Conservation (phyloP, 2,329 filamentous ascomycete genomes). For the Pseudogymnoascus sp. region DNA sequence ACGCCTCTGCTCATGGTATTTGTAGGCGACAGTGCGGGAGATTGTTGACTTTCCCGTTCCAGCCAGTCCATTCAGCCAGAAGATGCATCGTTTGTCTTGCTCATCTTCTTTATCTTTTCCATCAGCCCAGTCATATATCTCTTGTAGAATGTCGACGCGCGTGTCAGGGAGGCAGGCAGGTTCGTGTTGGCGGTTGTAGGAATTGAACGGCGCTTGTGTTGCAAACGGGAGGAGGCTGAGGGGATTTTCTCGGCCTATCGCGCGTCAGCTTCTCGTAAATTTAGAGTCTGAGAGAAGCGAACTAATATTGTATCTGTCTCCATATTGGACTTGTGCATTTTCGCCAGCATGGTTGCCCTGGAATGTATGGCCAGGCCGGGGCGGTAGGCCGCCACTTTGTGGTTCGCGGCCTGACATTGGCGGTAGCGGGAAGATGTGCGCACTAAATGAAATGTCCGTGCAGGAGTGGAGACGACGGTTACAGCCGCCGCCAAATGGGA, state of each 20-base stretch:
- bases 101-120: constrained; percentile 12
- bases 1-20: background rate
- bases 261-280: no score
- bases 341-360: no score
- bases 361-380: no score
- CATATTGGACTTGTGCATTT: no score
- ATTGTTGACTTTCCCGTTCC: constrained; percentile 32
- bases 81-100: constrained; percentile 16
- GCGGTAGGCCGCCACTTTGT: no score
- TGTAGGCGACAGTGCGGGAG: constrained; percentile 27
- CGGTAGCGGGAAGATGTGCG: no score
- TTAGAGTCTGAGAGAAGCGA: no score
- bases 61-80: constrained; percentile 32
- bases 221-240: constrained; percentile 12
- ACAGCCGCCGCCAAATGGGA: no score
- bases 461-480: no score
- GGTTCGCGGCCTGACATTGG: no score
- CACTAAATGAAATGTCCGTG: no score
- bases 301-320: no score
- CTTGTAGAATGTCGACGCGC: constrained; percentile 19
- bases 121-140: constrained; percentile 19
- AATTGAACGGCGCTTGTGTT: constrained; percentile 18
- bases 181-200: constrained; percentile 18
- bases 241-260: background rate
- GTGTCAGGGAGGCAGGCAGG: constrained; percentile 21